These are phyloP conservation scores for Cladosporium halotolerans DNA, from an alignment of 2,329 filamentous ascomycete genomes.

Conservation along the genomic window DNA sequence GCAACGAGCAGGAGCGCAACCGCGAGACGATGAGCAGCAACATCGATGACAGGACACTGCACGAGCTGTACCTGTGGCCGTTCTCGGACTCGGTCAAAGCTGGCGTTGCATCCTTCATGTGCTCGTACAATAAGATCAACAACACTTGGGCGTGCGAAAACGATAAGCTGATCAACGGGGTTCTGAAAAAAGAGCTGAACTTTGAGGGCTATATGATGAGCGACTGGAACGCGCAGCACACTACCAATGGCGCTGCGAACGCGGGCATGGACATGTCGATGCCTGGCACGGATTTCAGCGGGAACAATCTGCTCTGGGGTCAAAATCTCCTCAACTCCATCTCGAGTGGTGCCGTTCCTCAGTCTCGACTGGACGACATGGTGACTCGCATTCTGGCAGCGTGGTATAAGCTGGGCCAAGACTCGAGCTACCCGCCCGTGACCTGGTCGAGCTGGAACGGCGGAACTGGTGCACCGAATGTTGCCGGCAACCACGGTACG, in stretches of 20 bases:
- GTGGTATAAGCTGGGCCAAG: conserved; percentile 44
- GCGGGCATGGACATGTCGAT: conserved; percentile 62
- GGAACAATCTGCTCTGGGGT: conserved; percentile 11
- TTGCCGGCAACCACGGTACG: conserved; percentile 49
- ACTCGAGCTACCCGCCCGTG: conserved; percentile 30
- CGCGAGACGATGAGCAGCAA: conserved; percentile 25
- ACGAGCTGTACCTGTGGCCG: conserved; percentile 23
- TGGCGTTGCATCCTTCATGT: conserved; percentile 25
- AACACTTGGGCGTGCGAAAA: conserved; percentile 57
- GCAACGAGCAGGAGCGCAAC: conserved; percentile 13
- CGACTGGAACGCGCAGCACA: conserved; percentile 60
- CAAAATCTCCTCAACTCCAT: conserved; percentile 43
- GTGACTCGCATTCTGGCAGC: conserved; percentile 43
- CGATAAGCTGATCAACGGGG: conserved; percentile 58
- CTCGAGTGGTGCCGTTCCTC: conserved; percentile 47
- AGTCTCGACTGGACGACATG: conserved; percentile 55
- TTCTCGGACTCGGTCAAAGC: conserved; percentile 19
- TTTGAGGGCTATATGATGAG: conserved; percentile 63
- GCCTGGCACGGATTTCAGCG: conserved; percentile 39
- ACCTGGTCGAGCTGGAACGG: conserved; percentile 45
- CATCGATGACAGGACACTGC: conserved; percentile 21
- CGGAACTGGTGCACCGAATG: conserved; percentile 39
- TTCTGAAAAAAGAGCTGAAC: conserved; percentile 65
- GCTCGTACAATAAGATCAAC: conserved; percentile 47
- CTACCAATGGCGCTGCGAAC: conserved; percentile 53